Evolutionary conservation across 1,284 basidiomycete species (phyloP).

Genomic region (Pseudozyma thailandica): DNA sequence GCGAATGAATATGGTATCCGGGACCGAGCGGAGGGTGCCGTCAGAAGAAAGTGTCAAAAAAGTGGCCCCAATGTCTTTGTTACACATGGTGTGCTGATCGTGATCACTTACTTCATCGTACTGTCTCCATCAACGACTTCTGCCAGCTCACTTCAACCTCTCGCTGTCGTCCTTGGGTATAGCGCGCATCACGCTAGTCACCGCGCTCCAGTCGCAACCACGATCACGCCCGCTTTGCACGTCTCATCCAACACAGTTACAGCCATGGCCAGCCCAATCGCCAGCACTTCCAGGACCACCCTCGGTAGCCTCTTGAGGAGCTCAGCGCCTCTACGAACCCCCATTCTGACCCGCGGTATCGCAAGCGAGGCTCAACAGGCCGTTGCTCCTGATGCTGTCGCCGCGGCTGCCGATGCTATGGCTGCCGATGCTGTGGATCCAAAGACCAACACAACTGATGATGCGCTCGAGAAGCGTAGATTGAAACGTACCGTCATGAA

Average conservation of each 20-base stretch:
- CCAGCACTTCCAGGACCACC: conserved; percentile 46
- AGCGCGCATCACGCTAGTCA: neutral
- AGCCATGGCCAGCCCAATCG: conserved; percentile 50
- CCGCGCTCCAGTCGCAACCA: neutral
- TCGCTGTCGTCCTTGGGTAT: too few relatives aligned
- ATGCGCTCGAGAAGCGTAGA: conserved; percentile 39
- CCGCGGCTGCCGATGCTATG: conserved; percentile 1
- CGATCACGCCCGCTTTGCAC: neutral
- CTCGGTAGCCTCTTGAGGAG: conserved; percentile 37
- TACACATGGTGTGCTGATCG: conserved; percentile 5
- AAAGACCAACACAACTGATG: conserved; percentile 14
- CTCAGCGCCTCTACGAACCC: conserved; percentile 5
- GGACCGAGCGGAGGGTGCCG: conserved; percentile 15
- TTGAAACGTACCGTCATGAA: conserved; percentile 71
- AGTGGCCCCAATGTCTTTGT: neutral
- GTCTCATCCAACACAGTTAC: neutral
- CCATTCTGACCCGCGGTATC: conserved; percentile 13
- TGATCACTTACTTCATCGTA: too few relatives aligned
- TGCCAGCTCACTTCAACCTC: too few relatives aligned
- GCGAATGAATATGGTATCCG: conserved; percentile 14
- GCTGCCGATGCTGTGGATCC: conserved; percentile 5
- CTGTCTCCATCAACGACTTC: too few relatives aligned
- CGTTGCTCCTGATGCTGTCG: conserved; percentile 10
- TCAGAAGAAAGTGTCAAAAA: conserved; percentile 21
- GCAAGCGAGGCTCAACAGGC: conserved; percentile 13